Base-by-base conservation (phyloP, 2,329 filamentous ascomycete genomes). In the Epichloe baconii region DNA sequence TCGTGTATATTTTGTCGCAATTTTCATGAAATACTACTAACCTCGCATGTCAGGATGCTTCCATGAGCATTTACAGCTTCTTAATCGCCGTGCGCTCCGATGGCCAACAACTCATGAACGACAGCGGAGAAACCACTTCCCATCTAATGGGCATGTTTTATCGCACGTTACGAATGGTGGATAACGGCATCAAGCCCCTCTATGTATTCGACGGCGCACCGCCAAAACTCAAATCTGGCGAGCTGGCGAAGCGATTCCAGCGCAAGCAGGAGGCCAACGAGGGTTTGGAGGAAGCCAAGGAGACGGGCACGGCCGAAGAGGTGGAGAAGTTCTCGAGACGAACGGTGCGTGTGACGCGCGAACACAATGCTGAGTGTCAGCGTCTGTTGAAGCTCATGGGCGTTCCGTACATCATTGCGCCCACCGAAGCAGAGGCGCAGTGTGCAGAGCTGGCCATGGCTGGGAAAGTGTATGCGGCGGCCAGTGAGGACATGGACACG, bases 111-210 rank as follows among this genome's bases (percentile, higher is more conserved):
- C 83, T 98, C 61, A 97, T 84, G 78, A 94, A 85, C 68, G 93
- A 98, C 63, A 85, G 83, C 49, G 93, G 93, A 62, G 89, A 97
- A 68, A 98, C 93, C 2, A 98, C 93, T 1, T 98, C 93, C 17
- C 93, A 98, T 67, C 74, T 98, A 15, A 97, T 98, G 90, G 93
- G 93, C 64, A 91, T 98, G 83, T 98, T 98, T 75, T 98, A 98
- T 75, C 90, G 93, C 61, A 98, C 93, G 2, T 78, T 98, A 6
- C 89, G 93, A 61, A 97, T 98, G 73, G 88, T 97, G 62, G 93
- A 98, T 71, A 97, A 96, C 62, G 93, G 93, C 52, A 97, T 98
- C 73, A 98, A 98, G 67, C 93, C 93, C 1, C 79, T 98, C 58
- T 98, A 95, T 68, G 91, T 98, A 52, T 98, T 98, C 66, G 93